Percentiles rank a stretch among this genome's conserved stretches.
phyloP scores from a whole-genome alignment of 148 eudicot genomes.

The Dianthus caryophyllus region DNA sequence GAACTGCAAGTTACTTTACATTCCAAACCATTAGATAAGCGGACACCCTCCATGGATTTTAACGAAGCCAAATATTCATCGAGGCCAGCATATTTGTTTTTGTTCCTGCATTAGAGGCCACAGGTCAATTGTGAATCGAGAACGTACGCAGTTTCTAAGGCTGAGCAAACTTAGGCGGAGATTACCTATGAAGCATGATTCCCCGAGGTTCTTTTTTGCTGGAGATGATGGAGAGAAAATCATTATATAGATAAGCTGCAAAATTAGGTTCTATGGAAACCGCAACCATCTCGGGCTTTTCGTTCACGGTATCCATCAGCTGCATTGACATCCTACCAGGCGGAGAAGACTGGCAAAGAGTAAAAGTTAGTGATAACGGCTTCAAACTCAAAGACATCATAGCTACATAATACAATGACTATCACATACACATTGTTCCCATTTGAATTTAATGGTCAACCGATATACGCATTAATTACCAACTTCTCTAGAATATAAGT shows the following conservation, averaged over 20 bases:
- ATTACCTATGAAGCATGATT: slow-evolving; percentile 68
- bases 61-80: slow-evolving; percentile 62
- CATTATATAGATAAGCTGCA: slow-evolving; percentile 62
- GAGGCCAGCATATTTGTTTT: slow-evolving; percentile 43
- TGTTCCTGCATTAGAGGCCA: slow-evolving; percentile 54
- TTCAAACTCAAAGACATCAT: slow-evolving; percentile 3
- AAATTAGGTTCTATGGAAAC: slow-evolving; percentile 87
- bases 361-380: slow-evolving; percentile 4
- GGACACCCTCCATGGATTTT: slow-evolving; percentile 57
- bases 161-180: not conserved
- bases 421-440: too few species aligned
- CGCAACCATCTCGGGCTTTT: slow-evolving; percentile 81
- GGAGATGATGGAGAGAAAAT: slow-evolving; percentile 51
- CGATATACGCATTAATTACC: too few species aligned
- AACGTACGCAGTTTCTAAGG: not conserved
- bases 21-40: slow-evolving; percentile 70
- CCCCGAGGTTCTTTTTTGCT: slow-evolving; percentile 53
- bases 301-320: slow-evolving; percentile 82
- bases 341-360: slow-evolving; percentile 45
- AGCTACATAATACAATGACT: not conserved
- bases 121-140: not conserved
- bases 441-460: too few species aligned
- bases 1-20: slow-evolving; percentile 82
- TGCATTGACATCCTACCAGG: slow-evolving; percentile 59
- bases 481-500: too few species aligned